These are phyloP conservation scores for Silene conica DNA, from an alignment of 148 eudicot genomes.

Conservation along the genomic window DNA sequence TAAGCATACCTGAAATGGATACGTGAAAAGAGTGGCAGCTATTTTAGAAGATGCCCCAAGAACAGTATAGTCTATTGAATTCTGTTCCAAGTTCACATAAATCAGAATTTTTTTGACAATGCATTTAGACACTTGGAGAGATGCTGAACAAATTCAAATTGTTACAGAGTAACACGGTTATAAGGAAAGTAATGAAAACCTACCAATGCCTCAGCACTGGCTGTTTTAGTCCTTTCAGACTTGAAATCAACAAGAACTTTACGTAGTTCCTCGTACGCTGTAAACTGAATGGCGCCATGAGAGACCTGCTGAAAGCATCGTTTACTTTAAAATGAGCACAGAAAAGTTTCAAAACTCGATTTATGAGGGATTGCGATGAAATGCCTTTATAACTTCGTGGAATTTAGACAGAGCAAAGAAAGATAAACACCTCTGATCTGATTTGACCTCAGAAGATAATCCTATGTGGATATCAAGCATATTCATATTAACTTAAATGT, in stretches of 20 bases:
- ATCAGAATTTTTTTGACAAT: conserved; percentile 1
- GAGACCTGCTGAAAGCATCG: conserved; percentile 73
- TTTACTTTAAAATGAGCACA: conserved; percentile 7
- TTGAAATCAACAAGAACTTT: conserved; percentile 49
- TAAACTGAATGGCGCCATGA: conserved; percentile 98
- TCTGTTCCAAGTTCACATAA: conserved; percentile 37
- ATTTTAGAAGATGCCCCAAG: conserved; percentile 91
- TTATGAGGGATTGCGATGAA: neutral
- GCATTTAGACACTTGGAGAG: neutral
- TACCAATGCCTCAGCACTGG: conserved; percentile 52
- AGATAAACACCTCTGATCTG: neutral
- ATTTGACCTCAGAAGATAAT: neutral
- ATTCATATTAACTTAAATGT: neutral
- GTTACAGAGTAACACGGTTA: too few relatives aligned
- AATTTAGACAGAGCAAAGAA: neutral
- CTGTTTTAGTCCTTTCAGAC: conserved; percentile 27
- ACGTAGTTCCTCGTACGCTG: conserved; percentile 92
- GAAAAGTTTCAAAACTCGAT: neutral
- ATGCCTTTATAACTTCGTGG: neutral
- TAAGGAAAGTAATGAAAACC: conserved; percentile 15
- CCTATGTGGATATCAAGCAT: neutral
- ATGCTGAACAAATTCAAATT: neutral
- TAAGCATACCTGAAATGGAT: conserved; percentile 73
- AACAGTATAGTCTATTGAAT: conserved; percentile 72
- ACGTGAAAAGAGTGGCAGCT: conserved; percentile 76